Evolutionary conservation across 2,329 filamentous ascomycete genomes (phyloP).

Genomic region (Pseudogymnoascus sp.): DNA sequence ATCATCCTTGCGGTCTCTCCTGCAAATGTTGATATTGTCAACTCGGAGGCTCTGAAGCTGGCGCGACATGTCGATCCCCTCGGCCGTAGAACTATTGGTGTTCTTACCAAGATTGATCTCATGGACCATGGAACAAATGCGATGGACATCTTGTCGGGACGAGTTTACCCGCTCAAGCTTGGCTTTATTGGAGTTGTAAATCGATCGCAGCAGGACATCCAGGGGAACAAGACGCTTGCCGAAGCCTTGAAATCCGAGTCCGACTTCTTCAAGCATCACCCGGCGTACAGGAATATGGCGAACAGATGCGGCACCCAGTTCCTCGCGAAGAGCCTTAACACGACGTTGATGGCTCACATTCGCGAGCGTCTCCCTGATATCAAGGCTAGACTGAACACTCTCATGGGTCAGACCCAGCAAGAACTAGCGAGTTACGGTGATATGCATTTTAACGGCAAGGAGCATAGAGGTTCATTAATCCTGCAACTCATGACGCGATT

Average conservation of each 20-base stretch:
- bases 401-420: conserved; percentile 99
- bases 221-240: conserved; percentile 87
- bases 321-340: conserved; percentile 88
- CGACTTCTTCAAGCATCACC: conserved; percentile 96
- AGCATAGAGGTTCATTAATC: conserved; percentile 90
- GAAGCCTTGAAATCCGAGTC: conserved; percentile 83
- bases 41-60: conserved; percentile 94
- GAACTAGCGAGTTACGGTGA: conserved; percentile 97
- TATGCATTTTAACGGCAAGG: conserved; percentile 94
- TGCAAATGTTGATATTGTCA: conserved; percentile 96
- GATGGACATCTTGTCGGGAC: conserved; percentile 91
- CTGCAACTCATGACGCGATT: conserved; percentile 97
- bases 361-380: conserved; percentile 93
- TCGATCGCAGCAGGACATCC: conserved; percentile 95
- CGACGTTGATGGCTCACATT: conserved; percentile 92
- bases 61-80: conserved; percentile 94
- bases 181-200: conserved; percentile 98
- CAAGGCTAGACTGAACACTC: conserved; percentile 91
- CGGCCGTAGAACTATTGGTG: conserved; percentile 89
- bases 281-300: conserved; percentile 94
- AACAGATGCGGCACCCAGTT: conserved; percentile 89
- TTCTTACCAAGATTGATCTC: conserved; percentile 91
- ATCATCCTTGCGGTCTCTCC: conserved; percentile 95
- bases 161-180: conserved; percentile 92
- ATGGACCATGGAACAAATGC: conserved; percentile 99